Base-by-base conservation (phyloP, 352 stramenopile genomes). In the Elongisporangium prolatum region DNA sequence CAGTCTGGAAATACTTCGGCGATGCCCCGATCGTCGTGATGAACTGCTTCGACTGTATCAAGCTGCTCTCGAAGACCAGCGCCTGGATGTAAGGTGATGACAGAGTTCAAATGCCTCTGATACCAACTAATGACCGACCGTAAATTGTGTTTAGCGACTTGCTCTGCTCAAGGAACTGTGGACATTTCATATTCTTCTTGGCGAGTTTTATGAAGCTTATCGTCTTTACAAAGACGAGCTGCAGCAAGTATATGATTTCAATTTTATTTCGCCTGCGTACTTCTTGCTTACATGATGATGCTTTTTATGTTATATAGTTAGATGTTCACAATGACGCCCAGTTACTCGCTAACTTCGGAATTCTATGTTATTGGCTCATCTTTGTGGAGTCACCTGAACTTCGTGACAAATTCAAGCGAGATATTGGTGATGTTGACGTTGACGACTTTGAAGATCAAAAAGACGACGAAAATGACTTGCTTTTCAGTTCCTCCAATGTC, bases 351-450 rank as follows among this genome's bases (percentile, higher is more conserved):
- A 85, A 76, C 50, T 91, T 92, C 60, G 85, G 85, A 0, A 80
- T 91, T 49, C 53, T 94, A 34, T 92, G 85, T 63, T 94, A 92
- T 54, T 94, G 85, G 85, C 67, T 94, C 25, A 65, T 94, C 21
- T 78, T 94, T 52, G 76, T 90, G 49, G 85, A 94, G 58, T 91
- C 82, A 14, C 68, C 69, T 54, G 76, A 89, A 48, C 55, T 94
- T 1, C 81, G 84, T 21, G 64, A 77, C 16, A 72, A 72, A 48
- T 75, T 88, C 2, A 68, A 67, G 50, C 65, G 62, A 16, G 67
- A 78, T 62, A 47, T 40, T 48, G 22, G 50, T 6, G 47, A 66
- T 17, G 52, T 71, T 16, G 63, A 64, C 0, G 56, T 71, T 1
- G 59, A 76, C 6, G 67, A 70, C 0, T 55, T 72, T 10, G 65